Evolutionary conservation across 2,329 filamentous ascomycete genomes (phyloP).

Genomic region (Aspergillus brunneoviolaceus): DNA sequence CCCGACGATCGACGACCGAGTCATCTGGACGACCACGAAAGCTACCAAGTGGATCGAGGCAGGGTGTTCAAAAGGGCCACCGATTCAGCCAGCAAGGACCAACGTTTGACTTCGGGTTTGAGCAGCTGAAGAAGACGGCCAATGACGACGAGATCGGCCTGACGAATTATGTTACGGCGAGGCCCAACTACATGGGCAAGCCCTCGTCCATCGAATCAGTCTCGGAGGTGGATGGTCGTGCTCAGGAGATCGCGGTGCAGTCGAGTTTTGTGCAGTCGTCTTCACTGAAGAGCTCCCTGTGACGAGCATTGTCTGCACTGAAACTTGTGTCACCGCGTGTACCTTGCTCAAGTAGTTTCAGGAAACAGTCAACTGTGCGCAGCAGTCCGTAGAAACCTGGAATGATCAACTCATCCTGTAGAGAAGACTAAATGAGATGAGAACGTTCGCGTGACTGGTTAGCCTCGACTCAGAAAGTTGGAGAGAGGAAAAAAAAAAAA

Average conservation of each 20-base stretch:
- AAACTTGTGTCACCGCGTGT: too few species aligned
- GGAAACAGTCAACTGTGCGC: too few species aligned
- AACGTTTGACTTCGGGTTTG: not conserved
- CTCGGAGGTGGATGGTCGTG: not conserved
- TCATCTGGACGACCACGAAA: not conserved
- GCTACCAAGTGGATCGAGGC: not conserved
- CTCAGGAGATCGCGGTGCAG: not conserved
- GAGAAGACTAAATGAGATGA: too few species aligned
- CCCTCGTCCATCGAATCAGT: not conserved
- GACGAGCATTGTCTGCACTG: too few species aligned
- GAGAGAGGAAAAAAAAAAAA: too few species aligned
- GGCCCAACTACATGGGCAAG: not conserved
- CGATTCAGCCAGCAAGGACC: not conserved
- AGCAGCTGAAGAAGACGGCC: not conserved
- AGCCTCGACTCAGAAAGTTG: too few species aligned
- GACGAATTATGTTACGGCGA: not conserved
- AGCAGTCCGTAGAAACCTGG: too few species aligned
- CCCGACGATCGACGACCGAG: not conserved
- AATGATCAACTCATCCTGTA: too few species aligned
- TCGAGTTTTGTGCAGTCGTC: not conserved
- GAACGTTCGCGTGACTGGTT: too few species aligned
- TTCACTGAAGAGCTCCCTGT: not conserved
- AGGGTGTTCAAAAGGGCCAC: not conserved
- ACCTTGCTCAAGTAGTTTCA: too few species aligned
- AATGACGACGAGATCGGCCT: not conserved